A percentile compares a stretch with the other conserved stretches of the same genome.
These are phyloP conservation scores for Aureobasidium sp. DNA, from an alignment of 2,329 filamentous ascomycete species.

Conservation along the genomic window DNA sequence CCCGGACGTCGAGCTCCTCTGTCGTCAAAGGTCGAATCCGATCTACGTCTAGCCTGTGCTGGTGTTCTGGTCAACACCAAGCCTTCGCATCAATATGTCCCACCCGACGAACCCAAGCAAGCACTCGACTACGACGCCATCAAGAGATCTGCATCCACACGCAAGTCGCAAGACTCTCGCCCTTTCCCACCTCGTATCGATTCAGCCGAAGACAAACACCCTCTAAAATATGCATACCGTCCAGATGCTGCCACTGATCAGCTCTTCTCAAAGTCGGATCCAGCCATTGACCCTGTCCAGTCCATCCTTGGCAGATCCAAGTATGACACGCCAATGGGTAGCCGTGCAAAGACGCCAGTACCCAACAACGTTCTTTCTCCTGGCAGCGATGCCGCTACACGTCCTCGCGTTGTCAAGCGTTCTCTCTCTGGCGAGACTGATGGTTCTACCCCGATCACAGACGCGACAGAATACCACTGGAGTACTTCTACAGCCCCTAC, in stretches of 20 bases:
- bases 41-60: constrained; percentile 38
- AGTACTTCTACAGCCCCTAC: constrained; percentile 34
- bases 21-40: constrained; percentile 32
- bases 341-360: constrained; percentile 21
- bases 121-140: constrained; percentile 27
- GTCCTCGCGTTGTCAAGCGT: constrained; percentile 13
- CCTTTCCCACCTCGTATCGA: neutral
- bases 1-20: constrained; percentile 36
- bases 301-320: constrained; percentile 15
- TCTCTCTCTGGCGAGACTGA: constrained; percentile 25
- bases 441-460: constrained; percentile 34
- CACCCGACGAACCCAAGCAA: constrained; percentile 21
- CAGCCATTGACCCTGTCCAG: neutral
- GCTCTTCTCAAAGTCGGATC: constrained; percentile 13
- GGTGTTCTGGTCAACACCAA: constrained; percentile 32
- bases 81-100: constrained; percentile 25
- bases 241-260: constrained; percentile 22
- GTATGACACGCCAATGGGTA: constrained; percentile 24
- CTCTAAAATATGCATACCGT: constrained; percentile 20
- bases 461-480: constrained; percentile 31
- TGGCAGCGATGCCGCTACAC: neutral
- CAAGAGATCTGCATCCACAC: constrained; percentile 17
- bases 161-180: neutral
- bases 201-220: neutral
- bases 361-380: neutral